Conservation (phyloP, 2,329 filamentous ascomycete species). For the Trichoderma sp. region DNA sequence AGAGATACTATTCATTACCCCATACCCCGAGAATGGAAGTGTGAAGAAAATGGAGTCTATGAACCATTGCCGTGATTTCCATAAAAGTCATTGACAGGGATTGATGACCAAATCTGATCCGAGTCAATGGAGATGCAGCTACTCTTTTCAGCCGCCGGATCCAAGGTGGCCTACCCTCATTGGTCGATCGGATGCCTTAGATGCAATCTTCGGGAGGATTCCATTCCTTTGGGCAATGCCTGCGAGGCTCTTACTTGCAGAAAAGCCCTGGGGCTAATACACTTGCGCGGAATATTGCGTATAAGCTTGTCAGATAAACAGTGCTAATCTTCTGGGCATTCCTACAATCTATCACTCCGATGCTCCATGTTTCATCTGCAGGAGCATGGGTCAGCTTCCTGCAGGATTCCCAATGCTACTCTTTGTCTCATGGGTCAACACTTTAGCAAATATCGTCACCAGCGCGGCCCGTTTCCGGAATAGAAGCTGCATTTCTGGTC, state of each 20-base stretch:
- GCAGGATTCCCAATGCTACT: constrained; percentile 2
- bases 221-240: constrained; percentile 20
- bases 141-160: not conserved
- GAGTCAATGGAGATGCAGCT: not conserved
- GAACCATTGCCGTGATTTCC: not conserved
- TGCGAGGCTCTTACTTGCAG: constrained; percentile 15
- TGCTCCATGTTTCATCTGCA: constrained; percentile 12
- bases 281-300: not conserved
- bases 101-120: not conserved
- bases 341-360: not conserved
- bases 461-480: constrained; percentile 12
- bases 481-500: not conserved
- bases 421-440: constrained; percentile 12
- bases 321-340: not conserved
- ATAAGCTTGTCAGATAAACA: not conserved
- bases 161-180: not conserved
- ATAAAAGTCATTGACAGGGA: not conserved
- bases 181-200: constrained; percentile 2
- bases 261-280: not conserved
- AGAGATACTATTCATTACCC: not conserved
- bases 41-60: not conserved
- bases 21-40: too few species aligned
- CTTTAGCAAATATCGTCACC: constrained; percentile 8
- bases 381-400: constrained; percentile 13
- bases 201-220: constrained; percentile 3